A percentile compares a stretch with the other conserved stretches of the same genome.
phyloP scores from a whole-genome alignment of 2,329 filamentous ascomycete genomes.

The Apiospora aurea region DNA sequence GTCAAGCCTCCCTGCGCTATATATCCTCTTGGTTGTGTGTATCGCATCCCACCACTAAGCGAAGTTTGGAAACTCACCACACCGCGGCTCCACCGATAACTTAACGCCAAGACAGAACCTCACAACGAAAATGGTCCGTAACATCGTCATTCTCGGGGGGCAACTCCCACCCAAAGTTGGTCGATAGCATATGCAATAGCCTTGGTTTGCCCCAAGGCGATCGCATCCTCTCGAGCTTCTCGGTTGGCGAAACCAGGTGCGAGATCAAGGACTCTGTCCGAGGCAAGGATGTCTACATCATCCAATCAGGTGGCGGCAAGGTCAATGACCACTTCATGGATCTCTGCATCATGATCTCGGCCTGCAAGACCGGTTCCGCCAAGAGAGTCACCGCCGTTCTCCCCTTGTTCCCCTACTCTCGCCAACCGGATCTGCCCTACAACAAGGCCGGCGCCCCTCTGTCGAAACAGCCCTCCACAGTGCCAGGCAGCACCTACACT shows the following conservation, averaged over 20 bases:
- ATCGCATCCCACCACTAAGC: background rate
- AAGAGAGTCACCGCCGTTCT: constrained; percentile 93
- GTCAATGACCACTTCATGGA: constrained; percentile 98
- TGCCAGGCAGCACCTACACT: constrained; percentile 71
- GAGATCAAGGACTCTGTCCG: constrained; percentile 97
- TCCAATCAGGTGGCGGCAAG: constrained; percentile 89
- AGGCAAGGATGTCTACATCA: constrained; percentile 98
- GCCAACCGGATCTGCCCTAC: constrained; percentile 95
- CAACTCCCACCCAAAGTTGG: constrained; percentile 88
- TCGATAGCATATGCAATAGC: constrained; percentile 85
- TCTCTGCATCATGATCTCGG: constrained; percentile 97
- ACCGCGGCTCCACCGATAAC: constrained; percentile 14
- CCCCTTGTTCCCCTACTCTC: constrained; percentile 94
- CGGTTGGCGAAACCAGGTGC: constrained; percentile 91
- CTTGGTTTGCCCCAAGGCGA: constrained; percentile 87
- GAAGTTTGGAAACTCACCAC: background rate
- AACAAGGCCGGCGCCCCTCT: constrained; percentile 93
- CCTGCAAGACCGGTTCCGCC: constrained; percentile 93
- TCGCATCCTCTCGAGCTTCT: constrained; percentile 89
- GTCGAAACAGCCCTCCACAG: constrained; percentile 66
- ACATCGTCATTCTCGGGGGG: constrained; percentile 92
- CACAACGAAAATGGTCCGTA: constrained; percentile 73
- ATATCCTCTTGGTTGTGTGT: constrained; percentile 1
- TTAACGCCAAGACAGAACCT: constrained; percentile 21
- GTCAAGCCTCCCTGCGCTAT: background rate